Conservation (phyloP, 345 rosid species). For the Nephelium lappaceum region DNA sequence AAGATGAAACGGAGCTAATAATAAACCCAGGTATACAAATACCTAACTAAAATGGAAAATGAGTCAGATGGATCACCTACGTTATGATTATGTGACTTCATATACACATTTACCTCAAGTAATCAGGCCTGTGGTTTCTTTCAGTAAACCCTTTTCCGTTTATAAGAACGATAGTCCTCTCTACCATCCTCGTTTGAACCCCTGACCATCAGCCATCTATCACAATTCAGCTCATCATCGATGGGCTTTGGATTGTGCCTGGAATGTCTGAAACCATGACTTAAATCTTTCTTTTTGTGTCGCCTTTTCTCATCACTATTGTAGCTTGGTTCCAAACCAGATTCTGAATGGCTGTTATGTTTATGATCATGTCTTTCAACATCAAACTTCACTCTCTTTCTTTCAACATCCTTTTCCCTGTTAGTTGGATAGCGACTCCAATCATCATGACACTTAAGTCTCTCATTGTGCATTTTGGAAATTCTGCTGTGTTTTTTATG, state of each 20-base stretch:
- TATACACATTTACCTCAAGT: conserved; percentile 46
- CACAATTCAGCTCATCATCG: conserved; percentile 24
- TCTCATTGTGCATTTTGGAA: conserved; percentile 23
- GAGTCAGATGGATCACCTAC: conserved; percentile 26
- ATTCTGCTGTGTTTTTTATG: conserved; percentile 18
- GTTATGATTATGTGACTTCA: conserved; percentile 27
- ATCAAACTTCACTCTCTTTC: conserved; percentile 24
- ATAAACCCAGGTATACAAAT: conserved; percentile 27
- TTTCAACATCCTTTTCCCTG: conserved; percentile 23
- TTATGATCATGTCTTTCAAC: conserved; percentile 19
- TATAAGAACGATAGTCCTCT: conserved; percentile 25
- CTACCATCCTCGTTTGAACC: conserved; percentile 26
- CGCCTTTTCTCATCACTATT: conserved; percentile 20
- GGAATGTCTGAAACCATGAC: conserved; percentile 25
- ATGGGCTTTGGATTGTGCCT: conserved; percentile 16
- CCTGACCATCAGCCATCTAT: conserved; percentile 49
- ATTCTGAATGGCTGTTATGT: conserved; percentile 28
- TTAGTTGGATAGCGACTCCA: conserved; percentile 17
- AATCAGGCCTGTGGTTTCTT: conserved; percentile 24
- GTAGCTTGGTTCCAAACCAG: conserved; percentile 28
- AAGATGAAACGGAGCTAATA: conserved; percentile 10
- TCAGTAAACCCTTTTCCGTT: conserved; percentile 27
- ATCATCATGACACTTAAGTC: conserved; percentile 28
- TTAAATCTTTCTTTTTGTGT: conserved; percentile 26
- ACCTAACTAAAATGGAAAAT: conserved; percentile 25